phyloP scores from a whole-genome alignment of 116 monocot species.

The Zostera marina region DNA sequence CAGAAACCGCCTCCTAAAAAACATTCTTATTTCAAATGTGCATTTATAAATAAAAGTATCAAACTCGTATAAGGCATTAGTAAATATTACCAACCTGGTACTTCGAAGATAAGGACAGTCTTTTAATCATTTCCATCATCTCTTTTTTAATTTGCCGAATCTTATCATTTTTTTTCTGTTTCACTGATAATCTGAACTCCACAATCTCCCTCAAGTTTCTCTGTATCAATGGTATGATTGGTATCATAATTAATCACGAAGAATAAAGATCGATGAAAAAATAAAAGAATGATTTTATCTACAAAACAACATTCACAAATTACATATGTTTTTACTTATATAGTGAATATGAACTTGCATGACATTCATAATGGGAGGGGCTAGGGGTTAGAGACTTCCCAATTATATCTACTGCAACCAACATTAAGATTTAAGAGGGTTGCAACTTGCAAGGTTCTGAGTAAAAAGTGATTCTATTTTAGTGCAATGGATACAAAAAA shows the following conservation, averaged over 20 bases:
- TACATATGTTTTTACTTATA: neutral
- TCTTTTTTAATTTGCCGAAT: conserved; percentile 72
- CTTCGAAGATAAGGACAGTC: conserved; percentile 31
- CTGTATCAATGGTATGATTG: too few species aligned
- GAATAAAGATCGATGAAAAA: neutral
- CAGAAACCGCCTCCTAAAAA: conserved; percentile 26
- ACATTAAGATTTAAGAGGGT: too few species aligned
- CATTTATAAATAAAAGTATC: neutral
- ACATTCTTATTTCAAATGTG: neutral
- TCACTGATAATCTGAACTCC: conserved; percentile 69
- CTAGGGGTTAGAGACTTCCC: too few species aligned
- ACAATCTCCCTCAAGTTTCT: conserved; percentile 91
- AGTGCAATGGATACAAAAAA: too few species aligned
- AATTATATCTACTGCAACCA: too few species aligned
- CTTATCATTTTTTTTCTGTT: conserved; percentile 59
- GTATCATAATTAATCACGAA: neutral
- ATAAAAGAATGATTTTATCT: neutral
- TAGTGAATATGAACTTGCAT: neutral
- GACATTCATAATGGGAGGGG: neutral
- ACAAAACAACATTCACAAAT: too few species aligned
- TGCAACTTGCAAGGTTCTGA: too few species aligned
- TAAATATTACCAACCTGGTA: conserved; percentile 28
- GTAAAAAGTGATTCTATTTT: too few species aligned
- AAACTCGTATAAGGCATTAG: neutral
- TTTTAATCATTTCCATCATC: conserved; percentile 68